Conservation (phyloP, 129 eudicot genomes). For the Flaveria linearis region DNA sequence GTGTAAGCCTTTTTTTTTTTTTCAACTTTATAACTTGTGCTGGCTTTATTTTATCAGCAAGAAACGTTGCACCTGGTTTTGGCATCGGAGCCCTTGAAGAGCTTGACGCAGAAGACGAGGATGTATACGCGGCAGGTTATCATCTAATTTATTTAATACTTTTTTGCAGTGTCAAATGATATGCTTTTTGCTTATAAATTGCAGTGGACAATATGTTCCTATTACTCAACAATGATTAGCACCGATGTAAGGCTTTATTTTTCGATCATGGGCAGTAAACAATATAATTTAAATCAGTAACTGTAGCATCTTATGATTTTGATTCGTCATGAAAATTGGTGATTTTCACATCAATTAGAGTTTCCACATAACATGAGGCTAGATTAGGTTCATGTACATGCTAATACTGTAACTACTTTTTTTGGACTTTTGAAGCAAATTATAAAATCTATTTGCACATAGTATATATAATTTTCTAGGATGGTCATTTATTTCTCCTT, state of each 20-base stretch:
- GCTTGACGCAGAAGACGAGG: conserved; percentile 92
- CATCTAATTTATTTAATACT: neutral
- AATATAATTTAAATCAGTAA: neutral
- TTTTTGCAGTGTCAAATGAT: neutral
- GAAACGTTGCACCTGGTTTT: conserved; percentile 91
- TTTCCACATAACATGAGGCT: neutral
- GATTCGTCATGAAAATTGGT: conserved; percentile 3
- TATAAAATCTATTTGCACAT: neutral
- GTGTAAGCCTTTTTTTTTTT: conserved; percentile 19
- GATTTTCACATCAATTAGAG: neutral
- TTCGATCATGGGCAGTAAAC: neutral
- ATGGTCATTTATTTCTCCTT: neutral
- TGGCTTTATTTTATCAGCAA: conserved; percentile 54
- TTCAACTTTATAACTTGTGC: conserved; percentile 24
- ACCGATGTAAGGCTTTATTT: conserved; percentile 1
- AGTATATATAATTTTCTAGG: neutral
- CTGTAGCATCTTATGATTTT: conserved; percentile 13
- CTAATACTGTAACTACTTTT: neutral
- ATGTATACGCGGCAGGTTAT: conserved; percentile 77
- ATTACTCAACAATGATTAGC: neutral
- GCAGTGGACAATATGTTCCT: neutral
- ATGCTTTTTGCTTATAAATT: conserved; percentile 17
- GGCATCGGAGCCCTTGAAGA: conserved; percentile 99
- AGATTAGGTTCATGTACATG: neutral
- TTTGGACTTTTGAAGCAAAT: neutral